These are phyloP conservation scores for Tetrapisispora fleetii DNA, from an alignment of 805 yeast genomes.

Conservation along the genomic window DNA sequence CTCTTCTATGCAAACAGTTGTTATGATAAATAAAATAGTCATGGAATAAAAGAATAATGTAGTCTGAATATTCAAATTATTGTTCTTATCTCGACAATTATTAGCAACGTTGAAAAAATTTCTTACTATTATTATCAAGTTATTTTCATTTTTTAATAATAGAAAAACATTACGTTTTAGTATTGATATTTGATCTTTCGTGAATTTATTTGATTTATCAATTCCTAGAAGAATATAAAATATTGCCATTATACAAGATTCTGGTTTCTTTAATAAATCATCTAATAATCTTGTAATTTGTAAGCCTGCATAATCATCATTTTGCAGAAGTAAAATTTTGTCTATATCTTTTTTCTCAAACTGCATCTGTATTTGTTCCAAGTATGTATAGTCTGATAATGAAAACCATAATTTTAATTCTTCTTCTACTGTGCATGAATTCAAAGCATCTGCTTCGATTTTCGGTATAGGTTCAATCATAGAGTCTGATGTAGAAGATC, in stretches of 20 bases:
- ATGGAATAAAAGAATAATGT: constrained; percentile 17
- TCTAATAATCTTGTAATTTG: constrained; percentile 2
- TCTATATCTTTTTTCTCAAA: constrained; percentile 10
- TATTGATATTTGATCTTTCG: constrained; percentile 10
- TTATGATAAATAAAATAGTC: constrained; percentile 19
- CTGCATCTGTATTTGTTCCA: constrained; percentile 9
- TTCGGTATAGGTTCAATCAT: constrained; percentile 30
- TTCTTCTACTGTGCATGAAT: constrained; percentile 27
- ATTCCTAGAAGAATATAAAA: constrained; percentile 23
- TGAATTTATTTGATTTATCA: constrained; percentile 6
- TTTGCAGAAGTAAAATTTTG: constrained; percentile 8
- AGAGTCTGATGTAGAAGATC: neutral
- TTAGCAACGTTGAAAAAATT: constrained; percentile 16
- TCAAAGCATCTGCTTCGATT: constrained; percentile 35
- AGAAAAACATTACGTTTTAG: constrained; percentile 19
- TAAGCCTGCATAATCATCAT: constrained; percentile 12
- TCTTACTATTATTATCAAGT: constrained; percentile 9
- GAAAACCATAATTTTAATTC: constrained; percentile 44
- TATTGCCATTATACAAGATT: constrained; percentile 12
- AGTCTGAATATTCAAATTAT: constrained; percentile 14
- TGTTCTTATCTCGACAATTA: constrained; percentile 17
- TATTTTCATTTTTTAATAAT: constrained; percentile 6
- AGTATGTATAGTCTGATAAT: constrained; percentile 19
- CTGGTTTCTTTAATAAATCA: constrained; percentile 3
- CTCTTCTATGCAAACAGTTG: constrained; percentile 16